phyloP scores from a whole-genome alignment of 257 asterid genomes.

The Nicotiana benthamiana region DNA sequence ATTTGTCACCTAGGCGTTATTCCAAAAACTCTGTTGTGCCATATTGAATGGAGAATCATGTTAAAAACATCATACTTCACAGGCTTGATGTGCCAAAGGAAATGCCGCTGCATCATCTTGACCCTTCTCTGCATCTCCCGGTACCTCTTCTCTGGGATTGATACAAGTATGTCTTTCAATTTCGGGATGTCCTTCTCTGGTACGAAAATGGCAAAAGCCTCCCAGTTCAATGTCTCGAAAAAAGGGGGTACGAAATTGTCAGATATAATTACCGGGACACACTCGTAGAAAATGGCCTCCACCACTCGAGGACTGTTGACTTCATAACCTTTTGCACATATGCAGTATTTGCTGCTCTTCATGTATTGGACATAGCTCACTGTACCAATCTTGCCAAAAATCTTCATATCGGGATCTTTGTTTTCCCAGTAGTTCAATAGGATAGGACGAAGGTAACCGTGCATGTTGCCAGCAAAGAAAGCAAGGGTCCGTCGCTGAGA shows the following conservation, averaged over 20 bases:
- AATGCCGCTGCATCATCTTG: constrained; percentile 71
- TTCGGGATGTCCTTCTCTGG: constrained; percentile 71
- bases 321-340: constrained; percentile 78
- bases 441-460: constrained; percentile 86
- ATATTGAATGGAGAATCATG: constrained; percentile 79
- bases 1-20: constrained; percentile 17
- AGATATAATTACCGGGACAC: constrained; percentile 91
- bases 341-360: constrained; percentile 94
- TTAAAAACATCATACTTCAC: constrained; percentile 65
- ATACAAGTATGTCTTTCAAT: constrained; percentile 54
- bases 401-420: constrained; percentile 81
- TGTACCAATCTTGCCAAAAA: constrained; percentile 49
- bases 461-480: constrained; percentile 88
- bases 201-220: constrained; percentile 71
- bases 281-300: constrained; percentile 87
- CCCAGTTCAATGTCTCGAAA: constrained; percentile 80
- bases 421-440: constrained; percentile 59
- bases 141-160: constrained; percentile 53
- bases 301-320: constrained; percentile 96
- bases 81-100: constrained; percentile 83
- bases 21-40: constrained; percentile 69
- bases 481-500: constrained; percentile 61
- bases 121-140: constrained; percentile 63
- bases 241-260: constrained; percentile 85
- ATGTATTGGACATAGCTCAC: constrained; percentile 60